Percentiles rank a stretch among this genome's conserved stretches.
These are phyloP conservation scores for Aegilops speltoides DNA, from an alignment of 176 grass and related monocot species.

Conservation along the genomic window DNA sequence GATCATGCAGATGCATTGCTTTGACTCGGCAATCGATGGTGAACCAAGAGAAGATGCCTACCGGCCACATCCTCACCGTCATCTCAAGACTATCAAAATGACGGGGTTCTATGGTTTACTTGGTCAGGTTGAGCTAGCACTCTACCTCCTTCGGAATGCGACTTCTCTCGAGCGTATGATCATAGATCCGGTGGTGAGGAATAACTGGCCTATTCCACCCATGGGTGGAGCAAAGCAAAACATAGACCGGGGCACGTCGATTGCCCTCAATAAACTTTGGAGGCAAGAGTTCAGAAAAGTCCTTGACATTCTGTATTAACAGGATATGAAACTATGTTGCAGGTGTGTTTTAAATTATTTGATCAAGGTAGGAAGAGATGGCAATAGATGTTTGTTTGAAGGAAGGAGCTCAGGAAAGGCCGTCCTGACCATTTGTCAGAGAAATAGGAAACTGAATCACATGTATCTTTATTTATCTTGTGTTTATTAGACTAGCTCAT, in stretches of 20 bases:
- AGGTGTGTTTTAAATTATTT: background rate
- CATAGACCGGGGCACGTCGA: background rate
- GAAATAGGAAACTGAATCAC: background rate
- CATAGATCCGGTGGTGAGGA: slow-evolving; percentile 4
- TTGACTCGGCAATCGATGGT: background rate
- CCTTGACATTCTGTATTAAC: background rate
- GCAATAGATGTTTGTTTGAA: background rate
- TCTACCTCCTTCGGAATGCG: background rate
- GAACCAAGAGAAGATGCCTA: background rate
- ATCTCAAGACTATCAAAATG: slow-evolving; percentile 10
- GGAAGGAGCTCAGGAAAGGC: background rate
- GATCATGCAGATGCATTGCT: background rate
- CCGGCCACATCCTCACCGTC: background rate
- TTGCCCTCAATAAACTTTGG: background rate
- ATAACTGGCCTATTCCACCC: background rate
- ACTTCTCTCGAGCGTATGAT: background rate
- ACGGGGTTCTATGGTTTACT: background rate
- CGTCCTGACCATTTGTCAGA: background rate
- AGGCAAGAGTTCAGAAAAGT: background rate
- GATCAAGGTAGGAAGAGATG: background rate
- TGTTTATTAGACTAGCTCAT: no score
- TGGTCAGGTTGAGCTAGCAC: background rate
- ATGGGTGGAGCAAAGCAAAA: background rate
- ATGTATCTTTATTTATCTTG: background rate
- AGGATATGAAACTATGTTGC: background rate